Evolutionary conservation across 805 yeast species (phyloP).

Genomic region (Yamadazyma phyllophila): DNA sequence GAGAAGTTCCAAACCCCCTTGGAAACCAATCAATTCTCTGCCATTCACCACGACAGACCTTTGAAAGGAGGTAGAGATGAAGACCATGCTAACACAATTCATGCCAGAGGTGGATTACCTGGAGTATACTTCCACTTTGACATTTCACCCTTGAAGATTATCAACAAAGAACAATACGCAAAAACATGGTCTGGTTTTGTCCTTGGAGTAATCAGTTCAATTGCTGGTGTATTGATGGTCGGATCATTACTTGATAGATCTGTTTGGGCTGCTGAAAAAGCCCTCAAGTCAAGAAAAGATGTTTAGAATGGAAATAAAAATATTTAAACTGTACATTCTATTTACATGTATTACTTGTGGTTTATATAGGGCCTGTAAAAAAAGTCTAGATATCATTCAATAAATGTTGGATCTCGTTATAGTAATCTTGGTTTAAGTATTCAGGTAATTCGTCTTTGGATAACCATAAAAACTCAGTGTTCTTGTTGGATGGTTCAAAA

Average conservation of each 20-base stretch:
- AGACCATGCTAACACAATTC: constrained; percentile 85
- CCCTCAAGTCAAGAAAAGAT: constrained; percentile 63
- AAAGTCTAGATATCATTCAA: constrained; percentile 36
- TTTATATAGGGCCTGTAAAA: constrained; percentile 8
- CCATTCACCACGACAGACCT: constrained; percentile 85
- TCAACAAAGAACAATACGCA: constrained; percentile 71
- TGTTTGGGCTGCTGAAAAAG: constrained; percentile 84
- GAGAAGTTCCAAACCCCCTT: constrained; percentile 36
- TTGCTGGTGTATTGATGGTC: constrained; percentile 91
- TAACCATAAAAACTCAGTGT: constrained; percentile 72
- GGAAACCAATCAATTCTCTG: constrained; percentile 89
- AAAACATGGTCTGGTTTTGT: constrained; percentile 82
- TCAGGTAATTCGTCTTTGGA: constrained; percentile 71
- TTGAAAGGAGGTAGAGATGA: constrained; percentile 82
- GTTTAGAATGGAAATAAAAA: too few relatives aligned
- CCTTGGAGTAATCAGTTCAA: constrained; percentile 78
- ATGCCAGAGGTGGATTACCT: constrained; percentile 84
- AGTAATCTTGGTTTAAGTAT: constrained; percentile 55
- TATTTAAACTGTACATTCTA: not conserved
- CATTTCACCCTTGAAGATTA: constrained; percentile 88
- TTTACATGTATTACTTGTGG: constrained; percentile 6
- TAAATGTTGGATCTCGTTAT: constrained; percentile 49
- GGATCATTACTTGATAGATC: constrained; percentile 87
- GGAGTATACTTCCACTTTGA: constrained; percentile 87
- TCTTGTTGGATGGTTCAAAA: constrained; percentile 46